Base-by-base conservation (phyloP, 2,329 filamentous ascomycete species). In the Sclerotinia spermophila region DNA sequence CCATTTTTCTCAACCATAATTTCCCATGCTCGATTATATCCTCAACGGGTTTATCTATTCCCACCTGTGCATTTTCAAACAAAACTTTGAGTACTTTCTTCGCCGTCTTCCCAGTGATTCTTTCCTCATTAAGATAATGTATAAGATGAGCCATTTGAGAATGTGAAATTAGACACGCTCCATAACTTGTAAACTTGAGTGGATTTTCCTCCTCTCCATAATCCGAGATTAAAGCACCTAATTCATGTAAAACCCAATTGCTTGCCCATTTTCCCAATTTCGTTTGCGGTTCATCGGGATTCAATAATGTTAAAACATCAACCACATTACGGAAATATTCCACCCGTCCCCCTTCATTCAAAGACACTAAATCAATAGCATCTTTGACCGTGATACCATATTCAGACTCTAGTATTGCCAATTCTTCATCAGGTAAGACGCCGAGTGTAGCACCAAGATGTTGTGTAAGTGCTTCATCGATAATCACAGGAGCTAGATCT, bases 371-470 rank as follows among this genome's bases (percentile, higher is more conserved):
- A 0, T 94, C 92, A 74, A 92, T 86, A 1, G 95, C 94, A 77
- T 99, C 96, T 78, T 96, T 96, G 11, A 88, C 79, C 0, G 90
- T 91, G 19, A 99, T 83, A 0, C 88, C 88, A 76, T 92, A 94
- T 3, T 85, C 80, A 1, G 82, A 75, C 1, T 89, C 85, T 3
- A 97, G 83, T 48, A 86, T 83, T 45, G 87, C 82, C 2, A 95
- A 79, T 70, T 92, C 87, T 24, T 85, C 83, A 74, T 97, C 94
- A 0, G 94, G 93, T 15, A 92, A 83, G 33, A 87, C 84, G 6
- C 93, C 92, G 71, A 97, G 82, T 0, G 85, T 90, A 0, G 81
- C 75, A 30, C 81, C 82, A 21, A 98, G 83, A 73, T 90, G 84
- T 7, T 84, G 78, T 6, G 97, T 83, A 0, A 98, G 84, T 71